Evolutionary conservation across 129 eudicot species (phyloP).

Genomic region (Lonicera japonica): DNA sequence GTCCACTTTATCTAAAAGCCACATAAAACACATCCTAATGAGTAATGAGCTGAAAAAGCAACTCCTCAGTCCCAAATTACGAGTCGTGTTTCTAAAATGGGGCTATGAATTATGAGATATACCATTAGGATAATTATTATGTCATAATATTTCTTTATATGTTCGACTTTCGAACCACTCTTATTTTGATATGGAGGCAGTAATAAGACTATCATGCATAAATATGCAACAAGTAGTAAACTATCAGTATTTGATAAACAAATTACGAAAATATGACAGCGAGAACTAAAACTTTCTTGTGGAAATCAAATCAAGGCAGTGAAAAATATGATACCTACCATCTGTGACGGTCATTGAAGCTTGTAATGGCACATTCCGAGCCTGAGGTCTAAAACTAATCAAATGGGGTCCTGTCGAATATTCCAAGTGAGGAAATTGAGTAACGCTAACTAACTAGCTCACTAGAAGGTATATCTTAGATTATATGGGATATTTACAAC

Average conservation of each 20-base stretch:
- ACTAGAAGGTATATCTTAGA: not conserved
- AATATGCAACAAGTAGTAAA: not conserved
- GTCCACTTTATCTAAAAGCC: not conserved
- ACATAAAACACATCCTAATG: not conserved
- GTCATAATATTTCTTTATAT: no score
- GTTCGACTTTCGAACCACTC: no score
- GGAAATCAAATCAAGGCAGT: not conserved
- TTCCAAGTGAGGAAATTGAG: not conserved
- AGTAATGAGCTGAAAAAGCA: not conserved
- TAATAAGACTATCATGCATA: not conserved
- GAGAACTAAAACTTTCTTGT: no score
- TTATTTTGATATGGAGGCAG: no score
- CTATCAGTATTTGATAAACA: not conserved
- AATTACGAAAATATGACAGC: not conserved
- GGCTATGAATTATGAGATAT: no score
- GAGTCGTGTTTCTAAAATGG: no score
- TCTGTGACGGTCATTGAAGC: constrained; percentile 95
- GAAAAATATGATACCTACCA: constrained; percentile 33
- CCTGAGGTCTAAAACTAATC: constrained; percentile 79
- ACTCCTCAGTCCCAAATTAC: no score
- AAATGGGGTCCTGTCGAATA: constrained; percentile 73
- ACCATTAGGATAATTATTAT: no score
- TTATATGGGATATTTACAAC: constrained; percentile 8
- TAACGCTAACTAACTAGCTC: not conserved
- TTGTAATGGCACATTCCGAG: constrained; percentile 75